Percentiles rank a stretch among this genome's conserved stretches.
phyloP scores from a whole-genome alignment of 371 early-diverging fungal genomes.

The Smittium mucronatum region DNA sequence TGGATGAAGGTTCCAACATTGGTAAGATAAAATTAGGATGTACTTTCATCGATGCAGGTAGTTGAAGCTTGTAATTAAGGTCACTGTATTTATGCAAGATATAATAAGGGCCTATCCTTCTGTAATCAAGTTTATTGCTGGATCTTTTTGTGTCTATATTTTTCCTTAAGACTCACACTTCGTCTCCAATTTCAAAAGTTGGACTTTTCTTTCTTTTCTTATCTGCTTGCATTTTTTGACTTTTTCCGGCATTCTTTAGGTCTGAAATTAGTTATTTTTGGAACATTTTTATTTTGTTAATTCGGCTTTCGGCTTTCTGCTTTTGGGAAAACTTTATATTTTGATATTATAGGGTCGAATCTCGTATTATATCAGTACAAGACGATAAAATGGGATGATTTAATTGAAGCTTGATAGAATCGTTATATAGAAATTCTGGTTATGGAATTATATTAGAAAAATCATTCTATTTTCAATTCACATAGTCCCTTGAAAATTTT shows the following conservation, averaged over 20 bases:
- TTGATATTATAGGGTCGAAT: neutral
- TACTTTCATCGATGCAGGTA: conserved; percentile 1
- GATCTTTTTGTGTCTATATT: conserved; percentile 4
- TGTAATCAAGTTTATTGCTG: neutral
- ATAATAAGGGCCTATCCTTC: conserved; percentile 6
- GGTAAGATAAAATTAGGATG: neutral
- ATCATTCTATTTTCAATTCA: neutral
- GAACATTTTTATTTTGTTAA: neutral
- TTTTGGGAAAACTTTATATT: neutral
- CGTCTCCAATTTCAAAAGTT: conserved; percentile 10
- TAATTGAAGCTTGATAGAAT: conserved; percentile 5
- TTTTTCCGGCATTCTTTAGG: conserved; percentile 2
- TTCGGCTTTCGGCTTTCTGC: neutral
- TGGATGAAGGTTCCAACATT: too few species aligned
- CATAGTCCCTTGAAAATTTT: neutral
- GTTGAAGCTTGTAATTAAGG: neutral
- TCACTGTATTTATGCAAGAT: neutral
- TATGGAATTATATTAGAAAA: neutral
- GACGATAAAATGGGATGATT: neutral
- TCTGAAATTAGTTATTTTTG: neutral
- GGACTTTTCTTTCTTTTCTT: neutral
- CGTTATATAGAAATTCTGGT: conserved; percentile 6
- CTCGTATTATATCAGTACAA: conserved; percentile 7
- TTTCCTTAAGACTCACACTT: conserved; percentile 3
- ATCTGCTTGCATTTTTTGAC: conserved; percentile 1